These are phyloP conservation scores for Triticum turgidum DNA, from an alignment of 176 grass and related monocot genomes.

Conservation along the genomic window DNA sequence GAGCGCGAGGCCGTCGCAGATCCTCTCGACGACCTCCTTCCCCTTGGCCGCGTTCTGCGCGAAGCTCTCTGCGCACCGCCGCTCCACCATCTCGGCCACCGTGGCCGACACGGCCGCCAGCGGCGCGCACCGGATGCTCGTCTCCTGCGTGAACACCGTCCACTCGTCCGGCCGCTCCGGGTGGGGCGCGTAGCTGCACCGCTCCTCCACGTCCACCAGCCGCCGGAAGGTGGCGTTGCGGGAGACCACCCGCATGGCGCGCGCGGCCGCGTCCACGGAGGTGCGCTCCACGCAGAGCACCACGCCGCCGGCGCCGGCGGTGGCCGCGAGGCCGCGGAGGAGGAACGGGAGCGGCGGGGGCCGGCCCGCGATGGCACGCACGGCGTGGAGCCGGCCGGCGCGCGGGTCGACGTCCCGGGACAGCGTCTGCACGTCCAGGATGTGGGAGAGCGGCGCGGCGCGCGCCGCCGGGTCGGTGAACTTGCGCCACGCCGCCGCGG, in stretches of 20 bases:
- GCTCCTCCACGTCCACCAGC: slow-evolving; percentile 64
- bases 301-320: slow-evolving; percentile 2
- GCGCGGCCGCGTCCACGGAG: slow-evolving; percentile 42
- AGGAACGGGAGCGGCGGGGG: slow-evolving; percentile 59
- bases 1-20: slow-evolving; percentile 49
- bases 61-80: slow-evolving; percentile 69
- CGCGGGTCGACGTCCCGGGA: slow-evolving; percentile 28
- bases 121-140: slow-evolving; percentile 67
- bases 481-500: slow-evolving; percentile 70
- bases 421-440: slow-evolving; percentile 70
- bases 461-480: slow-evolving; percentile 61
- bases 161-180: slow-evolving; percentile 57
- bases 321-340: slow-evolving; percentile 18
- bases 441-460: slow-evolving; percentile 32
- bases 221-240: slow-evolving; percentile 57
- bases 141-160: slow-evolving; percentile 75
- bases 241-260: slow-evolving; percentile 57
- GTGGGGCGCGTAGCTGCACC: slow-evolving; percentile 63
- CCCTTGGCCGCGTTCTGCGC: slow-evolving; percentile 46
- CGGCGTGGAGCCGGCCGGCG: slow-evolving; percentile 37
- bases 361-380: slow-evolving; percentile 52
- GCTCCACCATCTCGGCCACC: slow-evolving; percentile 60
- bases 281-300: slow-evolving; percentile 69
- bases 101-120: slow-evolving; percentile 41
- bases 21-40: slow-evolving; percentile 65